phyloP scores from a whole-genome alignment of 2,329 filamentous ascomycete genomes.

The Colletotrichum eleusines region DNA sequence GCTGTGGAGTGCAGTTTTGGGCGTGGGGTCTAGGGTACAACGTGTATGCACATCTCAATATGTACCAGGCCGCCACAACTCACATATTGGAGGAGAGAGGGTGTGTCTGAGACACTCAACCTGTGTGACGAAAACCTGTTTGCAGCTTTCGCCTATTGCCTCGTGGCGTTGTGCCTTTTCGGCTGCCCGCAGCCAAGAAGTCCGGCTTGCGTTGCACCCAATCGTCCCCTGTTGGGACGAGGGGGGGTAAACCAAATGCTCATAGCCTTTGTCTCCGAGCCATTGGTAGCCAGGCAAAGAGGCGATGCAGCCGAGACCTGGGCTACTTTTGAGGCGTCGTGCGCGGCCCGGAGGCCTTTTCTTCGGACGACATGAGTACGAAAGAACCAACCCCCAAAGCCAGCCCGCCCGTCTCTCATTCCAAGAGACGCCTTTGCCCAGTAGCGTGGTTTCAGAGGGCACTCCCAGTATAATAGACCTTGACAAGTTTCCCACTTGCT shows the following conservation, averaged over 20 bases:
- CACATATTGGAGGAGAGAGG: constrained; percentile 1
- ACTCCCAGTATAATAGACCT: not conserved
- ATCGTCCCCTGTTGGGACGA: not conserved
- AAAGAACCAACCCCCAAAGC: constrained; percentile 11
- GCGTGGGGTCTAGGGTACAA: constrained; percentile 8
- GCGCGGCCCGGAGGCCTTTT: not conserved
- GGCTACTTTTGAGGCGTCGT: not conserved
- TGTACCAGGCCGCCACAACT: constrained; percentile 25
- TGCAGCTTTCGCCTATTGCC: constrained; percentile 21
- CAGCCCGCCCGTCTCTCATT: not conserved
- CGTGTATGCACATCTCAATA: constrained; percentile 19
- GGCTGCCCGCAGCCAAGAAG: constrained; percentile 18
- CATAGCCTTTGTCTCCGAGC: constrained; percentile 19
- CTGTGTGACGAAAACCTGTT: constrained; percentile 35
- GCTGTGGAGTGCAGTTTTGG: not conserved
- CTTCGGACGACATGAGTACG: constrained; percentile 6
- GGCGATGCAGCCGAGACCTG: not conserved
- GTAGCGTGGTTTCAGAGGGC: constrained; percentile 7
- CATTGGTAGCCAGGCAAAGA: constrained; percentile 28
- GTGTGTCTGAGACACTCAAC: constrained; percentile 29
- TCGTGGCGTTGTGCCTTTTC: constrained; percentile 36
- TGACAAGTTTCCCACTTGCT: constrained; percentile 12
- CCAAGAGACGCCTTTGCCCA: not conserved
- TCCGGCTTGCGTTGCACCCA: constrained; percentile 22
- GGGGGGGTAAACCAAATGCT: not conserved